Percentiles rank a stretch among this genome's conserved stretches.
Conservation (phyloP, 2,329 filamentous ascomycete genomes). For the Fusarium coffeatum region DNA sequence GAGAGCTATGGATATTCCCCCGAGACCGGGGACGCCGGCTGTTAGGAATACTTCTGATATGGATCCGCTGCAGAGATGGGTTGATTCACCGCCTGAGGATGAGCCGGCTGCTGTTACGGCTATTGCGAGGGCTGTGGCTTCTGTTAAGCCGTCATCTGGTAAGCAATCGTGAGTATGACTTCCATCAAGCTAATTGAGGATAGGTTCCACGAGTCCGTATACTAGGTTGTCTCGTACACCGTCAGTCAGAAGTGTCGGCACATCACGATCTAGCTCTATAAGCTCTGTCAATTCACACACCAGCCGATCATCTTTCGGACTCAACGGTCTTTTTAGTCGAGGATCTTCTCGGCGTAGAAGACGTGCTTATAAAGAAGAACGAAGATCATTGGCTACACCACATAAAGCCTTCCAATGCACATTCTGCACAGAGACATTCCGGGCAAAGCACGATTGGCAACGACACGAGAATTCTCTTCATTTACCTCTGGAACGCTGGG, state of each 20-base stretch:
- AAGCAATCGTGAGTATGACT: fast-evolving
- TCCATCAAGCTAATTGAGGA: background rate
- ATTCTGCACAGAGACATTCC: constrained; percentile 59
- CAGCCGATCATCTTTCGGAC: constrained; percentile 24
- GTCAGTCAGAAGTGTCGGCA: constrained; percentile 28
- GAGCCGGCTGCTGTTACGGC: constrained; percentile 48
- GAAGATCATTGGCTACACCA: constrained; percentile 17
- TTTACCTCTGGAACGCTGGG: constrained; percentile 59
- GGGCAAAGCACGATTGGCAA: constrained; percentile 59
- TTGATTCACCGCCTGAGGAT: constrained; percentile 50
- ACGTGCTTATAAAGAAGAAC: constrained; percentile 34
- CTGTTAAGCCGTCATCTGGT: constrained; percentile 32
- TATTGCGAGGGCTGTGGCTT: constrained; percentile 47
- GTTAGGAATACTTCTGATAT: constrained; percentile 37
- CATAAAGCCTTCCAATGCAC: constrained; percentile 55
- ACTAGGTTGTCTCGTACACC: constrained; percentile 28
- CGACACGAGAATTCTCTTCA: constrained; percentile 62
- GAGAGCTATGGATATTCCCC: constrained; percentile 68
- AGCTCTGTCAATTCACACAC: constrained; percentile 38
- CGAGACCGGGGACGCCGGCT: constrained; percentile 53
- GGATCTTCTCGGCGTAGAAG: constrained; percentile 33
- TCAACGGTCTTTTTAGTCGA: constrained; percentile 29
- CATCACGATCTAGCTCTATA: constrained; percentile 31
- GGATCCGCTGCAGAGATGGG: constrained; percentile 49
- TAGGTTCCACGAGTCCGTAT: constrained; percentile 35